Percentiles rank a stretch among this genome's conserved stretches.
These are phyloP conservation scores for Saccharata proteae DNA, from an alignment of 2,329 filamentous ascomycete species.

Conservation along the genomic window DNA sequence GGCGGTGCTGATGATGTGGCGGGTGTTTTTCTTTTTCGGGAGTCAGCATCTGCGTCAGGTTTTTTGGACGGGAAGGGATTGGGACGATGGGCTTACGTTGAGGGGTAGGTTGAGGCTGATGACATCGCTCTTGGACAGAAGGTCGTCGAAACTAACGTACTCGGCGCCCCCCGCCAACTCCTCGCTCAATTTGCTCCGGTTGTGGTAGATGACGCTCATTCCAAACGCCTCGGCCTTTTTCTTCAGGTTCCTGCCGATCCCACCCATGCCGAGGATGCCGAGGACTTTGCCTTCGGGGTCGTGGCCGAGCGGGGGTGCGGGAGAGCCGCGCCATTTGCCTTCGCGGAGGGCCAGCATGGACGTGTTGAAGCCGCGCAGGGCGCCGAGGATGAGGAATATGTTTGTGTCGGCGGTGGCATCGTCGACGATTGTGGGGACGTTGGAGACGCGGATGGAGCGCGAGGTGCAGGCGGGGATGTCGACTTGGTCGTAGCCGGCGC, in stretches of 20 bases:
- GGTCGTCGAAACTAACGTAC: constrained; percentile 62
- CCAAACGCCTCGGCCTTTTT: constrained; percentile 63
- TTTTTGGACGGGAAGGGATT: constrained; percentile 1
- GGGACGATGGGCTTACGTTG: constrained; percentile 49
- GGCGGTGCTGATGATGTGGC: constrained; percentile 58
- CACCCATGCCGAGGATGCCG: constrained; percentile 77
- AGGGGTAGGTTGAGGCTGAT: constrained; percentile 70
- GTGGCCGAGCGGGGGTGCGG: constrained; percentile 49
- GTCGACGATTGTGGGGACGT: constrained; percentile 69
- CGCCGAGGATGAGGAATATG: constrained; percentile 71
- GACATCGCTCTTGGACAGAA: constrained; percentile 60
- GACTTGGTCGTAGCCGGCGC: constrained; percentile 77
- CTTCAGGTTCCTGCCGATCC: constrained; percentile 68
- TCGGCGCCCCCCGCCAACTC: constrained; percentile 46
- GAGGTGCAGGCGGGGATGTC: constrained; percentile 60
- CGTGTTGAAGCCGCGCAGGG: constrained; percentile 59
- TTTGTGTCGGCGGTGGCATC: constrained; percentile 73
- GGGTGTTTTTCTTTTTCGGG: constrained; percentile 45
- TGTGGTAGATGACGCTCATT: constrained; percentile 65
- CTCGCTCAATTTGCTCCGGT: constrained; percentile 48
- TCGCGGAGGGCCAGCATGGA: constrained; percentile 54
- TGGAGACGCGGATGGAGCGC: constrained; percentile 58
- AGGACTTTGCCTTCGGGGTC: constrained; percentile 69
- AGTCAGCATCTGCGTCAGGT: constrained; percentile 1
- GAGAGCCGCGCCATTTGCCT: constrained; percentile 54